Base-by-base conservation (phyloP, 2,329 filamentous ascomycete species). In the Fusarium coicis region DNA sequence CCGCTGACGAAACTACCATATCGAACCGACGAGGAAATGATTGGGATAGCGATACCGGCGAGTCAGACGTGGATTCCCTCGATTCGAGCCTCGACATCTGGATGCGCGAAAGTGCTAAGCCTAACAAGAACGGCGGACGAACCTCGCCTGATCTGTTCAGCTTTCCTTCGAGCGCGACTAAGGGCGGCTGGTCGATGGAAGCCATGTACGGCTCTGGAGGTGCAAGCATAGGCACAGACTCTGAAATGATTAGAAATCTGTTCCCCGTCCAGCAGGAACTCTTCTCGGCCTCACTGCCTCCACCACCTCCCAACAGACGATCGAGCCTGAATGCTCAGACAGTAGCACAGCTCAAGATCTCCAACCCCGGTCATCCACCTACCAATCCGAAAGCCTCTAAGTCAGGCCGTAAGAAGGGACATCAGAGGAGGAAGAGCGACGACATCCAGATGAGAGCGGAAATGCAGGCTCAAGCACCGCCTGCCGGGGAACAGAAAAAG, bases 11-110 rank as follows among this genome's bases (percentile, higher is more conserved):
- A 58, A 85, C 85, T 0, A 85, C 83, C 0, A 76, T 84, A 6
- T 86, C 85, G 18, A 79, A 81, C 46, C 76, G 77, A 44, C 80
- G 81, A 34, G 81, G 79, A 3, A 79, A 84, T 21, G 85, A 82
- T 53, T 87, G 86, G 82, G 83, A 85, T 39, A 85, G 83, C 8
- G 83, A 83, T 42, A 79, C 81, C 12, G 83, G 85, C 21, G 83
- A 81, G n/a, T 83, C 84, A 21, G 80, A 84, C 9, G 75, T 79
- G 4, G 80, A 77, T 34, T 88, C 87, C 4, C 76, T 85, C 7
- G 81, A 85, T 2, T 88, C 86, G 2, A 87, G 85, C 66, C 83
- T 87, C 10, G 89, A 90, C 60, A 87, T 88, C 30, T 91, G 88
- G 88, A 84, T 90, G 80, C 85, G 84, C 11, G 87, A 89, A 76